Evolutionary conservation across 73 alveolate species (phyloP).

Genomic region (Loxodes magnus): DNA sequence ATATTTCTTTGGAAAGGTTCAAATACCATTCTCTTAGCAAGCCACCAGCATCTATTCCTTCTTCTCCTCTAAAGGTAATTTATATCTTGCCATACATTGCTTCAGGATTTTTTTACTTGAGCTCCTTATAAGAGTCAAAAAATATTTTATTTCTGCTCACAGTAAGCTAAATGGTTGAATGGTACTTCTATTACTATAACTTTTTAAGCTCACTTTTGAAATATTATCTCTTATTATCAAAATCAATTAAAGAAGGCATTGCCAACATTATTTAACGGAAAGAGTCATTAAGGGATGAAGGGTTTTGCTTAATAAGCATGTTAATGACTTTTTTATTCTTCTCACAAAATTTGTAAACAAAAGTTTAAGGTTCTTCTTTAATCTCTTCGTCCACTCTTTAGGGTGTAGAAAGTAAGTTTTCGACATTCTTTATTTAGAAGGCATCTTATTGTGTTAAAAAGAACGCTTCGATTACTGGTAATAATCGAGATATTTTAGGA

Average conservation of each 20-base stretch:
- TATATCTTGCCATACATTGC: slow-evolving; percentile 47
- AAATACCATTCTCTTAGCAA: slow-evolving; percentile 97
- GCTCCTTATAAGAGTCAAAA: slow-evolving; percentile 50
- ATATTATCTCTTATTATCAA: slow-evolving; percentile 47
- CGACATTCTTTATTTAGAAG: no score
- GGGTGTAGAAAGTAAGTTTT: no score
- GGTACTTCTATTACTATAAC: slow-evolving; percentile 8
- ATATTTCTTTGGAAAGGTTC: slow-evolving; percentile 94
- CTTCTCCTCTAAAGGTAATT: slow-evolving; percentile 72
- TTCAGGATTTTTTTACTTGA: slow-evolving; percentile 33
- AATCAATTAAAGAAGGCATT: slow-evolving; percentile 33
- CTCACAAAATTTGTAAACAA: slow-evolving; percentile 47
- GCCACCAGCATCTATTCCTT: slow-evolving; percentile 99
- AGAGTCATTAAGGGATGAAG: slow-evolving; percentile 43
- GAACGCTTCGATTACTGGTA: slow-evolving; percentile 2
- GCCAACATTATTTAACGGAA: slow-evolving; percentile 14
- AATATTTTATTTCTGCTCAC: slow-evolving; percentile 32
- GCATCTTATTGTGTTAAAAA: slow-evolving; percentile 34
- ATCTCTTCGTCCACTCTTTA: no score
- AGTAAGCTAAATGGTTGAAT: slow-evolving; percentile 15
- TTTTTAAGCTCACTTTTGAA: slow-evolving; percentile 27
- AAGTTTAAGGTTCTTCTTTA: no score
- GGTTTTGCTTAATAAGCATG: slow-evolving; percentile 35
- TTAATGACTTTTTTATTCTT: slow-evolving; percentile 39
- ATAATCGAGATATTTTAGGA: background rate